Evolutionary conservation across 225 moss, liverwort and hornwort species (phyloP).

Genomic region (Sphagnum contortum): DNA sequence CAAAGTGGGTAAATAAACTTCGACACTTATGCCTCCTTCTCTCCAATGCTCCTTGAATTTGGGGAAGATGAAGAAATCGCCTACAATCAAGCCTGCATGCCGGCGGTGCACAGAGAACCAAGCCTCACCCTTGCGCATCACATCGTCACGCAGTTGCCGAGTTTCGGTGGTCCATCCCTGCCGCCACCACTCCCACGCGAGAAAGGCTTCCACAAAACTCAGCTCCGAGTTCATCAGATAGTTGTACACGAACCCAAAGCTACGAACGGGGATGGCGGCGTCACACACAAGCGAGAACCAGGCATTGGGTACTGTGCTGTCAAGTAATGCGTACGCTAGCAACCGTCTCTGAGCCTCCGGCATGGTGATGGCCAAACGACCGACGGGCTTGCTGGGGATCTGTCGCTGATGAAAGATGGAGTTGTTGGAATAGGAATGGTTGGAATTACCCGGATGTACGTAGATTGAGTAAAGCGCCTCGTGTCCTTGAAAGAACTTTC

Average conservation of each 20-base stretch:
- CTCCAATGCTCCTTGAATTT: slow-evolving; percentile 4
- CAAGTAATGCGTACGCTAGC: slow-evolving; percentile 27
- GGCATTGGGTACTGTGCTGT: slow-evolving; percentile 17
- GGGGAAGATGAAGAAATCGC: slow-evolving; percentile 2
- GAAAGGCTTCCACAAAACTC: slow-evolving; percentile 35
- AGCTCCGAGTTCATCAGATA: slow-evolving; percentile 22
- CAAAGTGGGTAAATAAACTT: slow-evolving; percentile 7
- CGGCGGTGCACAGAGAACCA: slow-evolving; percentile 10
- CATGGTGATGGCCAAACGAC: slow-evolving; percentile 15
- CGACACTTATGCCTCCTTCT: neutral
- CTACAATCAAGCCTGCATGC: slow-evolving; percentile 8
- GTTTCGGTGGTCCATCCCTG: slow-evolving; percentile 7
- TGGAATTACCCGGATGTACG: slow-evolving; percentile 12
- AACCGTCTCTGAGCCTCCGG: slow-evolving; percentile 20
- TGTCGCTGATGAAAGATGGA: slow-evolving; percentile 24
- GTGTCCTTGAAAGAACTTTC: slow-evolving; percentile 21
- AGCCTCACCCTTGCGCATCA: slow-evolving; percentile 8
- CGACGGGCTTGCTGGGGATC: slow-evolving; percentile 13
- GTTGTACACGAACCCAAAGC: slow-evolving; percentile 22
- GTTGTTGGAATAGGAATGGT: slow-evolving; percentile 5
- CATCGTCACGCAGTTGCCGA: neutral
- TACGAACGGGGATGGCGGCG: slow-evolving; percentile 22
- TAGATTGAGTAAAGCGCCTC: slow-evolving; percentile 30
- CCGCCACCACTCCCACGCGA: neutral
- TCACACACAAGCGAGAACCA: slow-evolving; percentile 38